These are phyloP conservation scores for Pneumocystis sp. DNA, from an alignment of 1,139 yeast species.

Conservation along the genomic window DNA sequence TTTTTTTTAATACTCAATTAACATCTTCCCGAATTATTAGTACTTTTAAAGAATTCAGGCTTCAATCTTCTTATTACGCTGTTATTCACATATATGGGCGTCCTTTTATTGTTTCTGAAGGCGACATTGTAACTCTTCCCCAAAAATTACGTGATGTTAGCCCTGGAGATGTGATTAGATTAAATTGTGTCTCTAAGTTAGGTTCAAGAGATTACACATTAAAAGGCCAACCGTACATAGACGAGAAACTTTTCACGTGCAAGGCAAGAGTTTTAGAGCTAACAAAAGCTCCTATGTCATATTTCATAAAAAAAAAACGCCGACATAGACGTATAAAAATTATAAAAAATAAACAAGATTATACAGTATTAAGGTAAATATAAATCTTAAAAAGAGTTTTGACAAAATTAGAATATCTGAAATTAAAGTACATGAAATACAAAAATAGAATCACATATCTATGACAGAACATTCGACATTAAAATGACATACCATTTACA, in stretches of 20 bases:
- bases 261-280: slow-evolving; percentile 73
- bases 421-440: not conserved
- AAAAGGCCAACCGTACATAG: slow-evolving; percentile 36
- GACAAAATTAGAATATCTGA: not conserved
- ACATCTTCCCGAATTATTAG: not conserved
- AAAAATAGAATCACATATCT: not conserved
- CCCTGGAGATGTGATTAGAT: slow-evolving; percentile 56
- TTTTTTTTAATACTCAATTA: not conserved
- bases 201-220: slow-evolving; percentile 78
- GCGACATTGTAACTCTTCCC: slow-evolving; percentile 70
- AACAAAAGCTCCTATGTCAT: slow-evolving; percentile 65
- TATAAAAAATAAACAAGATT: slow-evolving; percentile 58
- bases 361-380: slow-evolving; percentile 50
- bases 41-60: slow-evolving; percentile 17
- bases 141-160: not conserved
- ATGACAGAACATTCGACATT: not conserved
- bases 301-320: slow-evolving; percentile 53
- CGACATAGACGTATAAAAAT: slow-evolving; percentile 77
- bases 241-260: slow-evolving; percentile 40
- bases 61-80: slow-evolving; percentile 38
- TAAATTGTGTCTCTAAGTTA: slow-evolving; percentile 62
- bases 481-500: not conserved
- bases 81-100: slow-evolving; percentile 66
- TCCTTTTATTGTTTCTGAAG: slow-evolving; percentile 79
- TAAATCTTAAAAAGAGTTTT: not conserved